phyloP scores from a whole-genome alignment of 768 basidiomycete species.

The Mycena filopes region DNA sequence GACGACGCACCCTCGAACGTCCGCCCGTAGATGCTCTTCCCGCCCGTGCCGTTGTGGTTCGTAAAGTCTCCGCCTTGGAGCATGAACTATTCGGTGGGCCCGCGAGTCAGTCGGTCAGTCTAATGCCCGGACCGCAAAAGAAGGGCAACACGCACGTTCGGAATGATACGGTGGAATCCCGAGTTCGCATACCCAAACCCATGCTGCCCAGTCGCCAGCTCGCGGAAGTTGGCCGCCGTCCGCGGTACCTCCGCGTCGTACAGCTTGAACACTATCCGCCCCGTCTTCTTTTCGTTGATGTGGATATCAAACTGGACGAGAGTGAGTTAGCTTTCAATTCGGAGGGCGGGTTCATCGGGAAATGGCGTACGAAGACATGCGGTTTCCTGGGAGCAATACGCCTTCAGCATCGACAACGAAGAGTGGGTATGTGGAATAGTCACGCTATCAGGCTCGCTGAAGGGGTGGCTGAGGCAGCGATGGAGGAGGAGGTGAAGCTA shows the following conservation, averaged over 20 bases:
- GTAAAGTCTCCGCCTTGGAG: conserved; percentile 94
- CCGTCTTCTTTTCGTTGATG: conserved; percentile 52
- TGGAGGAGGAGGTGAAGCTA: conserved; percentile 28
- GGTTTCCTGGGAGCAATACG: conserved; percentile 10
- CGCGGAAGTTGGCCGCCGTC: conserved; percentile 88
- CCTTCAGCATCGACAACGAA: background rate
- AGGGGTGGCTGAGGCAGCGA: conserved; percentile 12
- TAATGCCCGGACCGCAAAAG: background rate
- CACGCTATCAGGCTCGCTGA: background rate
- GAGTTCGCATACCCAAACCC: conserved; percentile 80
- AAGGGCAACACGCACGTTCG: conserved; percentile 40
- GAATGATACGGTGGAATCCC: conserved; percentile 86
- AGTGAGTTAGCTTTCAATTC: background rate
- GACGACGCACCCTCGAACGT: conserved; percentile 69
- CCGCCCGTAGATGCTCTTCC: conserved; percentile 81
- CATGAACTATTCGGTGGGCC: conserved; percentile 66
- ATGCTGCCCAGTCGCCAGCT: conserved; percentile 80
- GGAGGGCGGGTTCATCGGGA: background rate
- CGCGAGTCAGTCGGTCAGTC: background rate
- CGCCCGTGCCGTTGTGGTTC: conserved; percentile 66
- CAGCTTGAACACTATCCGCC: conserved; percentile 85
- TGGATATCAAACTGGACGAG: conserved; percentile 71
- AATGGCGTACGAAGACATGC: conserved; percentile 27
- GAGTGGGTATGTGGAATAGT: background rate
- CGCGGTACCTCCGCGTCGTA: conserved; percentile 82